Base-by-base conservation (phyloP, 257 asterid genomes). In the Forsythia suspensa region DNA sequence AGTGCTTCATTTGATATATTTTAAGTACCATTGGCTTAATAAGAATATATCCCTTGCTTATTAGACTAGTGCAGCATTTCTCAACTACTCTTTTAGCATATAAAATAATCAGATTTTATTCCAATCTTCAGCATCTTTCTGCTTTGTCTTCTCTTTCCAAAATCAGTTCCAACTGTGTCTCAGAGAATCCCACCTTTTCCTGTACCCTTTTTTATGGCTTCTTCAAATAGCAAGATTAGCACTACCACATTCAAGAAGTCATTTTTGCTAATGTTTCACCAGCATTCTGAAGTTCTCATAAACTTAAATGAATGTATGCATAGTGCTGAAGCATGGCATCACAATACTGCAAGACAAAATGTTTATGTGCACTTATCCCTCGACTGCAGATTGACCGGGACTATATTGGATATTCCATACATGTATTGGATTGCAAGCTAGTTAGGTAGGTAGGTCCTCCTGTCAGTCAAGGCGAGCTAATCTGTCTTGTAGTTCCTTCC, bases 41-140 rank as follows among this genome's bases (percentile, higher is more conserved):
- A 55, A 44, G 85, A 83, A 81, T 83, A 83, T 81, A 77, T 87
- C 7, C 88, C 77, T 87, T 87, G 55, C 91, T 77, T 81, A 9
- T 18, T 74, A 29, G 71, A 41, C 5, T 8, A 65, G 82, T 77
- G 42, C 40, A 76, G 66, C 77, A 80, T 71, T 77, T 66, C 51
- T 76, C 72, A 24, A 34, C 52, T 20, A 52, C 48, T 51, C 72
- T 52, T 80, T 38, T 21, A 21, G 43, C 8, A 74, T 59, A 5
- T 55, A 74, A 67, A 70, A 39, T 6, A 7, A 21, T 37, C 75
- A 44, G 86, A 77, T 81, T 85, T 85, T 85, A 80, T 85, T 87
- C 91, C 86, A 75, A 77, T 42, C 85, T 87, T 83, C 73, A 46
- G 38, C 80, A 52, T 65, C 63, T 78, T 44, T 65, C 20, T 71